Base-by-base conservation (phyloP, 2,329 filamentous ascomycete genomes). In the Fusarium continuum region DNA sequence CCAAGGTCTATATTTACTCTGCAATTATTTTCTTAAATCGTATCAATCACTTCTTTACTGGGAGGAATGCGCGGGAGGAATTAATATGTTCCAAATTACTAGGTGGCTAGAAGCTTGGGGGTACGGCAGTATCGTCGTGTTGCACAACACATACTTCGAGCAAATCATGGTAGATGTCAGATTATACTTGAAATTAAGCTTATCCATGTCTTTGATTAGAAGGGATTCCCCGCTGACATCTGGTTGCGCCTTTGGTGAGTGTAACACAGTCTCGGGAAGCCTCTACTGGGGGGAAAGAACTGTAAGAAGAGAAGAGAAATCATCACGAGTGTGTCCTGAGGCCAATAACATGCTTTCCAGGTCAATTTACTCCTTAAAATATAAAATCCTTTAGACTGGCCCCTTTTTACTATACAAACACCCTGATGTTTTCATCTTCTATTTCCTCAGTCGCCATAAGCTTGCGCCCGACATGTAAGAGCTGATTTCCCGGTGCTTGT, bases 171-270 rank as follows among this genome's bases (percentile, higher is more conserved):
- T 26, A 34, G 19, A 26, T 28, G 28, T 20, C 20, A 52, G n/a
- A 20, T 25, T 20, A 29, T 20, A 16, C 4, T 43, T 25, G n/a
- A 2, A 20, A 14, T 41, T 55, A 55, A 55, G 35, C 46, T 31
- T 52, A 29, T 7, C 16, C 43, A 17, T 22, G 8, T 35, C 20
- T 26, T 19, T 29, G 31, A 49, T 29, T n/a, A n/a, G n/a, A n/a
- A n/a, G n/a, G n/a, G n/a, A n/a, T n/a, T n/a, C 31, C 43, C 5
- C 38, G 49, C 2, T 49, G 19, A 29, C 25, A 7, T 25, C 7
- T 22, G n/a, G 25, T n/a, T 14, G 11, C 31, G 31, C 5, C 5
- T 4, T 9, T 49, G 8, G 9, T 19, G 25, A 25, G 25, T 36
- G 31, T 52, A 36, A 31, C 43, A 25, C 9, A 10, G 17, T 14